These are phyloP conservation scores for Stenogyne calaminthoides DNA, from an alignment of 305 asterid species.

Conservation along the genomic window DNA sequence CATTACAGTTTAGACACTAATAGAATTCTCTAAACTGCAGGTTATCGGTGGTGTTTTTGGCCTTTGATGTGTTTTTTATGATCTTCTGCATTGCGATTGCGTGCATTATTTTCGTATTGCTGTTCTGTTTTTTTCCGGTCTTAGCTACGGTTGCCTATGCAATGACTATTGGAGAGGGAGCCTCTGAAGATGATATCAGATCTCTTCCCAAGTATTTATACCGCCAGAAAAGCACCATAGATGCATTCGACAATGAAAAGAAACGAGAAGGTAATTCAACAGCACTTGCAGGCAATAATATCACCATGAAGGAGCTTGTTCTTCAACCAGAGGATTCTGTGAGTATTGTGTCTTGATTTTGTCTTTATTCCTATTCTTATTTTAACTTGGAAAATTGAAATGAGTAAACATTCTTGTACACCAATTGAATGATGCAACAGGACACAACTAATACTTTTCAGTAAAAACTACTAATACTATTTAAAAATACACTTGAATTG, in stretches of 20 bases:
- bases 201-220: conserved; percentile 71
- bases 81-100: conserved; percentile 83
- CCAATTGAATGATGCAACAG: too few species aligned
- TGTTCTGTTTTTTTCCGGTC: conserved; percentile 79
- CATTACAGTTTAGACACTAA: neutral
- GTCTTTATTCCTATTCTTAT: neutral
- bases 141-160: conserved; percentile 76
- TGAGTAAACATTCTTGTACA: too few species aligned
- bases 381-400: neutral
- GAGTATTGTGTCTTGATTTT: conserved; percentile 31
- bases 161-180: conserved; percentile 69
- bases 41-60: conserved; percentile 75
- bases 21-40: conserved; percentile 47
- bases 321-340: conserved; percentile 83
- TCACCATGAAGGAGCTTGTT: conserved; percentile 48
- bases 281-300: conserved; percentile 29
- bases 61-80: conserved; percentile 83
- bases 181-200: conserved; percentile 74
- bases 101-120: conserved; percentile 51
- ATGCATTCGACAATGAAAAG: conserved; percentile 31
- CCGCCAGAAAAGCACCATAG: conserved; percentile 36
- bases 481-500: too few species aligned
- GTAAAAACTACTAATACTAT: too few species aligned
- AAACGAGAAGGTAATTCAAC: conserved; percentile 38
- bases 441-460: too few species aligned